phyloP scores from a whole-genome alignment of 495 filamentous ascomycete species.

The Amorphotheca resinae region DNA sequence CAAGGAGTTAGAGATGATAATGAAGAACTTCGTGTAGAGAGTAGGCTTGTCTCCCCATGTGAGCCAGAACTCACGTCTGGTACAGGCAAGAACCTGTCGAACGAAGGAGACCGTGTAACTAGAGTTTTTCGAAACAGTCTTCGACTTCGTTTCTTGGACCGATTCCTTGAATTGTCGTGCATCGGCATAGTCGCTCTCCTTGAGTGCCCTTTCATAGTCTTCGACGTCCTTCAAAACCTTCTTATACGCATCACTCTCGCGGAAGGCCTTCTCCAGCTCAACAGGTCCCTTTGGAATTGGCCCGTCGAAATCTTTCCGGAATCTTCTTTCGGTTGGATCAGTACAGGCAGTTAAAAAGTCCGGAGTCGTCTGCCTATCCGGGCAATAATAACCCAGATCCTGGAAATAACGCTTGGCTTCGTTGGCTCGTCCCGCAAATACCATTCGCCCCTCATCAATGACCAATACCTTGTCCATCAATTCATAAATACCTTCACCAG shows the following conservation, averaged over 20 bases:
- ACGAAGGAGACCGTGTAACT: slow-evolving; percentile 58
- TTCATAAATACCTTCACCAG: slow-evolving; percentile 69
- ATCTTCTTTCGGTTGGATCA: slow-evolving; percentile 47
- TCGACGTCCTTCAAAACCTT: slow-evolving; percentile 41
- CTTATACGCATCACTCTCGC: slow-evolving; percentile 38
- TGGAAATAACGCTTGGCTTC: slow-evolving; percentile 55
- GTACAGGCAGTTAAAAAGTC: slow-evolving; percentile 61
- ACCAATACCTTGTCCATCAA: slow-evolving; percentile 78
- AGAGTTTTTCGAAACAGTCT: slow-evolving; percentile 54
- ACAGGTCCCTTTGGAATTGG: slow-evolving; percentile 48
- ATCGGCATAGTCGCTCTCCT: slow-evolving; percentile 47
- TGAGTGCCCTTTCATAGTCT: slow-evolving; percentile 46
- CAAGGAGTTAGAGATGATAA: slow-evolving; percentile 60
- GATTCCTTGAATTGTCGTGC: slow-evolving; percentile 57
- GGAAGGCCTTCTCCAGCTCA: slow-evolving; percentile 49
- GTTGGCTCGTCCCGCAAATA: slow-evolving; percentile 48
- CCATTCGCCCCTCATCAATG: slow-evolving; percentile 51
- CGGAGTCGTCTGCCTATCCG: slow-evolving; percentile 48
- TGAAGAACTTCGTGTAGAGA: slow-evolving; percentile 66
- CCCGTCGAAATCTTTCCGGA: slow-evolving; percentile 46
- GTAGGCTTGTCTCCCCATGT: slow-evolving; percentile 59
- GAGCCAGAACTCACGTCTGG: slow-evolving; percentile 65
- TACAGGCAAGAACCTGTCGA: slow-evolving; percentile 57
- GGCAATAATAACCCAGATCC: slow-evolving; percentile 50
- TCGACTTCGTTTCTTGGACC: slow-evolving; percentile 55